Evolutionary conservation across 768 basidiomycete genomes (phyloP).

Genomic region (Leccinum incarnatum): DNA sequence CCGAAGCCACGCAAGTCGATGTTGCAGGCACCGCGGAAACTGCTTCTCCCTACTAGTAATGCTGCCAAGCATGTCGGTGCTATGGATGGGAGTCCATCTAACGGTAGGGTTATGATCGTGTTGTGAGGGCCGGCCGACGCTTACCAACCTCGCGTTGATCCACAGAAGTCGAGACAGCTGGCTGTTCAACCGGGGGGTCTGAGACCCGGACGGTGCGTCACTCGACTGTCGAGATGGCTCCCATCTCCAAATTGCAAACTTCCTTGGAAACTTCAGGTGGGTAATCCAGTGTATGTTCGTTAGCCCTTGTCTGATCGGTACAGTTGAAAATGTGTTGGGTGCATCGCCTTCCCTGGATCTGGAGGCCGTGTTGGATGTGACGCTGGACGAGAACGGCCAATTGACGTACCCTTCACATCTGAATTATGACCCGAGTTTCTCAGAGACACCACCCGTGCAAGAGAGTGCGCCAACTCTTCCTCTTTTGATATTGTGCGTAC

Average conservation of each 20-base stretch:
- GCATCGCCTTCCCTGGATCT: conserved; percentile 17
- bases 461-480: not conserved
- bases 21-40: conserved; percentile 11
- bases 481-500: not conserved
- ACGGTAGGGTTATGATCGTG: conserved; percentile 1
- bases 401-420: not conserved
- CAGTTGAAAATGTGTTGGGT: conserved; percentile 2
- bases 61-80: not conserved
- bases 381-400: conserved; percentile 1
- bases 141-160: not conserved
- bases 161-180: conserved; percentile 9
- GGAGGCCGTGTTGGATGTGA: conserved; percentile 12
- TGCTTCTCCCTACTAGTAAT: not conserved
- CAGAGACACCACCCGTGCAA: not conserved
- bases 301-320: conserved; percentile 5
- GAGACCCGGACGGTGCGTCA: conserved; percentile 9
- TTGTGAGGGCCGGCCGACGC: not conserved
- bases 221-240: not conserved
- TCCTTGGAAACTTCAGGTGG: conserved; percentile 6
- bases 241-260: not conserved
- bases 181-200: conserved; percentile 15
- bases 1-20: conserved; percentile 10
- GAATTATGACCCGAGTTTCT: conserved; percentile 9
- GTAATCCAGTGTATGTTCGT: not conserved
- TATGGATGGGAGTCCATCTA: not conserved